Evolutionary conservation across 805 yeast genomes (phyloP).

Genomic region (Ogataea thermomethanolica): DNA sequence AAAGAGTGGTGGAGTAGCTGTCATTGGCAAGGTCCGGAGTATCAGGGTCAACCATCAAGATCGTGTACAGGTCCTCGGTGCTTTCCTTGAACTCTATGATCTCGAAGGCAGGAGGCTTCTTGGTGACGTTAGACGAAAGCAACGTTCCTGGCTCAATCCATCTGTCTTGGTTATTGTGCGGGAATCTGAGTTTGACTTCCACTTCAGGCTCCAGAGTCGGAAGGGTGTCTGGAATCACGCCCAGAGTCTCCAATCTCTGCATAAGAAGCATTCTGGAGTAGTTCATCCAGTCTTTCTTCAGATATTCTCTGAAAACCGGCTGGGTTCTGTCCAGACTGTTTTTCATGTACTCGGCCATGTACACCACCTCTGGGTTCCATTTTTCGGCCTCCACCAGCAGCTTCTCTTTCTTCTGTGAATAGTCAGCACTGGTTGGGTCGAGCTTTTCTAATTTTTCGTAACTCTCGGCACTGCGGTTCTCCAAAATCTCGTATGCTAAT

Average conservation of each 20-base stretch:
- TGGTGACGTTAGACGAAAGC: slow-evolving; percentile 69
- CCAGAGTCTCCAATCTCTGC: slow-evolving; percentile 87
- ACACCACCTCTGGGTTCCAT: slow-evolving; percentile 81
- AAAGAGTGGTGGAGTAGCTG: slow-evolving; percentile 65
- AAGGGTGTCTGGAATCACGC: slow-evolving; percentile 88
- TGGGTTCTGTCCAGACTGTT: slow-evolving; percentile 58
- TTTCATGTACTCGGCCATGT: slow-evolving; percentile 50
- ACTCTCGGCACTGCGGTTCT: slow-evolving; percentile 40
- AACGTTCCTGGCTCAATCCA: slow-evolving; percentile 79
- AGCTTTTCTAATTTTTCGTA: slow-evolving; percentile 39
- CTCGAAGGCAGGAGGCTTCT: slow-evolving; percentile 72
- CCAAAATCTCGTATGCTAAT: slow-evolving; percentile 57
- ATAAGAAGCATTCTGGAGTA: slow-evolving; percentile 72
- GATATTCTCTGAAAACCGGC: slow-evolving; percentile 76
- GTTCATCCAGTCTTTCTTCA: slow-evolving; percentile 68
- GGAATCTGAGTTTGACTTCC: slow-evolving; percentile 71
- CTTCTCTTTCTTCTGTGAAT: slow-evolving; percentile 24
- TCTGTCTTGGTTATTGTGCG: slow-evolving; percentile 60
- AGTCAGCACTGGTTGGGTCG: slow-evolving; percentile 16
- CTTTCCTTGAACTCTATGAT: slow-evolving; percentile 66
- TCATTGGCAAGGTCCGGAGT: slow-evolving; percentile 73
- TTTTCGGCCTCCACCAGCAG: slow-evolving; percentile 61
- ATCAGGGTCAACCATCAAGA: slow-evolving; percentile 87
- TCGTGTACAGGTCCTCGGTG: slow-evolving; percentile 59
- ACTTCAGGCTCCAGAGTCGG: slow-evolving; percentile 83